Base-by-base conservation (phyloP, 192 early-diverging fungal species). In the Coemansia sp. region DNA sequence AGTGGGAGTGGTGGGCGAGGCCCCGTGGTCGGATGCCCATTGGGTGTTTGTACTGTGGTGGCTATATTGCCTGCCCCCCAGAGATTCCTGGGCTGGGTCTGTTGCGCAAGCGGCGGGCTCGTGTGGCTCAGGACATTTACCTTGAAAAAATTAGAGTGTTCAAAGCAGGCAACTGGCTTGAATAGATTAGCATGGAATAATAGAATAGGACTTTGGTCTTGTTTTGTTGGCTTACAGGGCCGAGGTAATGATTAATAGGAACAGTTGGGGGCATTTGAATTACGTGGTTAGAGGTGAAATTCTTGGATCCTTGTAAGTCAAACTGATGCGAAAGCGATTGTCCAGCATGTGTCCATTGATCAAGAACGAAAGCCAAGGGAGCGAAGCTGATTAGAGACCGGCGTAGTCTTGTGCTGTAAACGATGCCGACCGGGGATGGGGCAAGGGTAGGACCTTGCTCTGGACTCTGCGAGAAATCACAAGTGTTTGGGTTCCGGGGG, bases 251-350 rank as follows among this genome's bases (percentile, higher is more conserved):
- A 88, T 90, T 87, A 90, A 86, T 88, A 87, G 88, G 83, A 85
- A 87, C 84, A 87, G 86, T 88, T 87, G 86, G 87, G 85, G 86
- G 86, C 85, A 90, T 87, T 90, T 84, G 86, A 82, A 90, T 88
- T 87, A 84, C 81, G 82, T 85, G 83, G 85, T 85, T 84, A 87
- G 86, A 88, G 89, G 86, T 90, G 87, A 89, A 90, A 90, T 89
- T 88, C 88, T 88, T 90, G 87, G 88, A 90, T 89, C 87, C 85
- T 83, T 80, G 70, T 83, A 86, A 89, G 88, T 85, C 87, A 86
- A 83, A 87, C 89, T 88, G 81, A 79, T 89, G 88, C 85, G 86
- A 88, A 88, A 84, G 84, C 84, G 85, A 85, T 88, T 88, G 78
- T 75, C 85, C 84, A 88, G 87, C 74, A 86, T 85, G 85, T 86